Evolutionary conservation across 192 early-diverging fungal genomes (phyloP).

Genomic region (Backusella parvicylindrica): DNA sequence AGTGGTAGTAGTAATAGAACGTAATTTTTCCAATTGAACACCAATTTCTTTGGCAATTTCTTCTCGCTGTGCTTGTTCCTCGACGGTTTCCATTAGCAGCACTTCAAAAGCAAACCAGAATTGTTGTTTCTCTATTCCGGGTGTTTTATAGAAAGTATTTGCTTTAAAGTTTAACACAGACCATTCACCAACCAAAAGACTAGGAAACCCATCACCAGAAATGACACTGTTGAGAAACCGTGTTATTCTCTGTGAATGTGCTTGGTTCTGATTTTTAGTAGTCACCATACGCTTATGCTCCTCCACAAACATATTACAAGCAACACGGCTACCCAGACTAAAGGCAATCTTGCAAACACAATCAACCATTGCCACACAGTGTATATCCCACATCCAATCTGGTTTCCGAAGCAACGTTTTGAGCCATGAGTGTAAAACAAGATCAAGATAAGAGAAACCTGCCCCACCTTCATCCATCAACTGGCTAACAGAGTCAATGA

Average conservation of each 20-base stretch:
- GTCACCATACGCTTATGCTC: constrained; percentile 16
- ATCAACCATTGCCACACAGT: constrained; percentile 21
- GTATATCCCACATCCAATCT: constrained; percentile 36
- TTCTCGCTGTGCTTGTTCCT: constrained; percentile 32
- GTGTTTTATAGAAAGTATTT: constrained; percentile 38
- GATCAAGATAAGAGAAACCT: constrained; percentile 35
- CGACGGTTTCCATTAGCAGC: constrained; percentile 36
- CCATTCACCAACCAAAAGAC: constrained; percentile 47
- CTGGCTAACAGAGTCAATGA: constrained; percentile 28
- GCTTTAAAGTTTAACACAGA: constrained; percentile 41
- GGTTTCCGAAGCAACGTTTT: constrained; percentile 12
- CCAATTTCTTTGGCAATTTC: constrained; percentile 18
- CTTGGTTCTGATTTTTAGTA: not conserved
- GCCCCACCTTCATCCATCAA: constrained; percentile 14
- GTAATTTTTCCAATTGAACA: not conserved
- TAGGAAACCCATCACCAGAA: constrained; percentile 39
- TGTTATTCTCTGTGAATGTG: not conserved
- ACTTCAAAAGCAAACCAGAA: constrained; percentile 50
- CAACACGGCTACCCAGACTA: constrained; percentile 12
- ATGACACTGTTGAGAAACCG: constrained; percentile 38
- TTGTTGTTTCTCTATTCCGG: constrained; percentile 39
- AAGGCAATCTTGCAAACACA: constrained; percentile 18
- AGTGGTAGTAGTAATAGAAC: not conserved
- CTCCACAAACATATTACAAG: constrained; percentile 13
- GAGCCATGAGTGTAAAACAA: constrained; percentile 36